Evolutionary conservation across 768 basidiomycete genomes (phyloP).

Genomic region (Cystofilobasidium capitatum): DNA sequence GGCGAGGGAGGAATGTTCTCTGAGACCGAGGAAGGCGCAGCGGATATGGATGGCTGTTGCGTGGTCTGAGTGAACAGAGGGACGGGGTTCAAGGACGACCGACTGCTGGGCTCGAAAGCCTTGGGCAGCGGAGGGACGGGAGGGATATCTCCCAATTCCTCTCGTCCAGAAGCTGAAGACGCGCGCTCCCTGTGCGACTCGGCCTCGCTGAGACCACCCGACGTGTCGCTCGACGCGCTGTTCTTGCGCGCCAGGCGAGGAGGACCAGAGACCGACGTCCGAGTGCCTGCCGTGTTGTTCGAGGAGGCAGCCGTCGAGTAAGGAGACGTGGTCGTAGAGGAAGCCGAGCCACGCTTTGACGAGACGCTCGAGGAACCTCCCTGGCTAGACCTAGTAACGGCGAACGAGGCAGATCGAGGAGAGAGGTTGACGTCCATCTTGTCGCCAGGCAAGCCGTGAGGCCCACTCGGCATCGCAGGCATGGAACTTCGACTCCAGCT

Average conservation of each 20-base stretch:
- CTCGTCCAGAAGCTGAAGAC: not conserved
- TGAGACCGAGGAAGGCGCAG: constrained; percentile 36
- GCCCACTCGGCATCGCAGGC: not conserved
- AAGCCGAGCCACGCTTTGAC: constrained; percentile 23
- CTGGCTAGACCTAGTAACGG: constrained; percentile 1
- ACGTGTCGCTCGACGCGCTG: constrained; percentile 21
- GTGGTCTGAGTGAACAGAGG: constrained; percentile 8
- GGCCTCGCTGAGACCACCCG: constrained; percentile 16
- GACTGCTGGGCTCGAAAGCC: constrained; percentile 42
- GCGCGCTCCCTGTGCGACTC: not conserved
- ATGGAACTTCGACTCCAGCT: constrained; percentile 17
- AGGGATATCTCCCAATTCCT: constrained; percentile 48
- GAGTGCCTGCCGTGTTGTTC: not conserved
- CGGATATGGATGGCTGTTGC: not conserved
- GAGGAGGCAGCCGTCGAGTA: constrained; percentile 16
- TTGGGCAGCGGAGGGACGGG: constrained; percentile 90
- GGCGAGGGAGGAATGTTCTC: constrained; percentile 56
- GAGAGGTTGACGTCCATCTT: constrained; percentile 1
- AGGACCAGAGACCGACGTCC: not conserved
- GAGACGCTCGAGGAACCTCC: constrained; percentile 17
- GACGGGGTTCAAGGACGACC: constrained; percentile 36
- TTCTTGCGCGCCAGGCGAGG: not conserved
- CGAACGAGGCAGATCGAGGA: constrained; percentile 9
- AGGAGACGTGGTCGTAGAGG: constrained; percentile 14
- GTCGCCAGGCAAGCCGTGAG: not conserved